Base-by-base conservation (phyloP, 2,329 filamentous ascomycete genomes). In the Penicillium thymicola region DNA sequence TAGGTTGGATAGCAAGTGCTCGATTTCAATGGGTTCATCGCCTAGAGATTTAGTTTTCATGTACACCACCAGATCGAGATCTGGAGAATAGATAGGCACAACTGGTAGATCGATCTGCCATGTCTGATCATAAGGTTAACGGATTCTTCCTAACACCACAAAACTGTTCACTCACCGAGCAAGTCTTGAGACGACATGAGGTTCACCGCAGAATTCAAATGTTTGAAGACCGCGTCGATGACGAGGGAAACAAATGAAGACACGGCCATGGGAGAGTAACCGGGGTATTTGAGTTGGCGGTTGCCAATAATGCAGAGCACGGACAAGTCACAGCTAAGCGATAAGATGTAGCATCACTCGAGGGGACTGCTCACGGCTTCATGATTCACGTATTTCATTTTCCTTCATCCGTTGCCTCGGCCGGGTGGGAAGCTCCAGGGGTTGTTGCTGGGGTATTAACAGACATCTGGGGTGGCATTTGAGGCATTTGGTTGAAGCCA, bases 401-500 rank as follows among this genome's bases (percentile, higher is more conserved):
- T 37, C 74, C 70, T 62, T 81, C 79, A 50, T 81, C 79, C 34
- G 72, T 67, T 41, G 70, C 67, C 60, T 79, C 78, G 18, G 74
- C 66, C 8, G 74, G 66, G 61, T 78, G 78, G 37, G 75, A 65
- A 41, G 75, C 14, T 70, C 67, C 54, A 65, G 66, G 54, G 62
- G 61, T 59, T 61, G 40, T 14, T 16, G 49, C 21, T 18, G 68
- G 41, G 63, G 71, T 48, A 30, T 76, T 74, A 52, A 70, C 69
- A 62, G 78, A 73, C 58, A 76, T 72, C 59, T 79, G 75, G 62
- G 77, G 77, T 43, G 78, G 73, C 54, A 78, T 68, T 52, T 76
- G 75, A 44, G 70, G 68, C 32, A 74, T 65, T 58, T 82, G 81
- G 56, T 77, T 82, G 68, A 80, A 82, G 63, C 78, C 81, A 62